phyloP scores from a whole-genome alignment of 768 basidiomycete genomes.

The Suillus tomentosus region DNA sequence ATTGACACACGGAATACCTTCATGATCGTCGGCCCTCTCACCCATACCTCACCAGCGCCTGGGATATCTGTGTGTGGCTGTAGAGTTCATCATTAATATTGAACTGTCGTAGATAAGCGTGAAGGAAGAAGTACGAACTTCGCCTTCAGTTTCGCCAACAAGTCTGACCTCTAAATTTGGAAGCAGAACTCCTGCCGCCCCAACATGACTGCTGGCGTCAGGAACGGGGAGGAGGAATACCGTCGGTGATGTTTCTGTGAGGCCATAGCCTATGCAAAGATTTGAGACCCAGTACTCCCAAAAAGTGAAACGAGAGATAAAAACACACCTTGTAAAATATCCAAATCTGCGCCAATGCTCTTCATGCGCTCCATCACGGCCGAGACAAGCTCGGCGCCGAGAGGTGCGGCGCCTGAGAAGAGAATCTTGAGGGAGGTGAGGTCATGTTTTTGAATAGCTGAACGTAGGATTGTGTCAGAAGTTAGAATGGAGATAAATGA shows the following conservation, averaged over 20 bases:
- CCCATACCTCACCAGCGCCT: constrained; percentile 78
- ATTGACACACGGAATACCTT: constrained; percentile 46
- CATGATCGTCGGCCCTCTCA: constrained; percentile 79
- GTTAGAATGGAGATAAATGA: neutral
- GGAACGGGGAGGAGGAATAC: constrained; percentile 54
- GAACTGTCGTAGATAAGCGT: neutral
- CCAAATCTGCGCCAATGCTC: constrained; percentile 42
- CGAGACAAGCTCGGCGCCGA: constrained; percentile 62
- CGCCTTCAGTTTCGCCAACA: constrained; percentile 62
- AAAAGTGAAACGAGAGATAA: neutral
- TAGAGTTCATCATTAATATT: neutral
- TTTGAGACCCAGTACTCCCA: neutral
- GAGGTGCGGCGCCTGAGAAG: constrained; percentile 80
- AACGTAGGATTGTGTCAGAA: constrained; percentile 2
- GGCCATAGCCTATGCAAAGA: constrained; percentile 58
- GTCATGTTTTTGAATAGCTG: constrained; percentile 69
- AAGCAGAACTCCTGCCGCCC: constrained; percentile 68
- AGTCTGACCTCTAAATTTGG: constrained; percentile 78
- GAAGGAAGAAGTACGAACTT: constrained; percentile 23
- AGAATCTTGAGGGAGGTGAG: constrained; percentile 58
- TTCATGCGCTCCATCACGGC: constrained; percentile 44
- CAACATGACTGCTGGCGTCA: constrained; percentile 50
- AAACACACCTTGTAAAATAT: constrained; percentile 53
- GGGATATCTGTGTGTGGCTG: constrained; percentile 31
- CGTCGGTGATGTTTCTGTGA: constrained; percentile 83